Percentiles rank a stretch among this genome's conserved stretches.
Evolutionary conservation across 257 asterid genomes (phyloP).

Genomic region (Voacanga thouarsii): DNA sequence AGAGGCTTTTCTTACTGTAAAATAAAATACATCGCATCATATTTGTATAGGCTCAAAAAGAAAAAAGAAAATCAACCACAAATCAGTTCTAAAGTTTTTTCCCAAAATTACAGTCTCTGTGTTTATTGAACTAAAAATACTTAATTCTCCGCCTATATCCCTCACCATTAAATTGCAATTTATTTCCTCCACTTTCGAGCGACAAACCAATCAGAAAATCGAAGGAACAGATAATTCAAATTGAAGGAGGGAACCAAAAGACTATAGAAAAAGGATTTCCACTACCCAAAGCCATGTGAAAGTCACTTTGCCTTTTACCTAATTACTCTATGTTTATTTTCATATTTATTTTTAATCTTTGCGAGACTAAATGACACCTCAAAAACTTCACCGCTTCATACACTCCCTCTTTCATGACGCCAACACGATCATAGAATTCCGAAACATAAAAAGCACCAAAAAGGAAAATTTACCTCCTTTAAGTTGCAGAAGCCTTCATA

Average conservation of each 20-base stretch:
- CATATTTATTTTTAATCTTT: neutral
- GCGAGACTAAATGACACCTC: neutral
- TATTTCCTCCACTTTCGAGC: neutral
- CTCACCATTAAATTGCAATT: neutral
- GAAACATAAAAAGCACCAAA: neutral
- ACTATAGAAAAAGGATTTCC: neutral
- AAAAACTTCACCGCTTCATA: conserved; percentile 1
- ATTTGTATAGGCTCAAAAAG: neutral
- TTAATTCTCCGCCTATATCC: neutral
- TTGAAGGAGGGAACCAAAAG: neutral
- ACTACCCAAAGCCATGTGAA: neutral
- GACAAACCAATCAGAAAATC: neutral
- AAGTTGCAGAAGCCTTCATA: conserved; percentile 87
- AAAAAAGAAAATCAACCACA: neutral
- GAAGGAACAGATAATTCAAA: neutral
- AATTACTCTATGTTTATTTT: too few species aligned
- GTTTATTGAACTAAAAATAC: neutral
- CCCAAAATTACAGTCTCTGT: neutral
- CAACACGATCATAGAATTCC: neutral
- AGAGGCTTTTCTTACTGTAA: neutral
- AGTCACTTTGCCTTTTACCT: neutral
- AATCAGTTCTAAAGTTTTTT: neutral
- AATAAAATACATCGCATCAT: neutral
- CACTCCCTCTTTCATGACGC: neutral
- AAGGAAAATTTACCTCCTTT: conserved; percentile 53